Base-by-base conservation (phyloP, 1,284 basidiomycete genomes). In the Agroathelia rolfsii region DNA sequence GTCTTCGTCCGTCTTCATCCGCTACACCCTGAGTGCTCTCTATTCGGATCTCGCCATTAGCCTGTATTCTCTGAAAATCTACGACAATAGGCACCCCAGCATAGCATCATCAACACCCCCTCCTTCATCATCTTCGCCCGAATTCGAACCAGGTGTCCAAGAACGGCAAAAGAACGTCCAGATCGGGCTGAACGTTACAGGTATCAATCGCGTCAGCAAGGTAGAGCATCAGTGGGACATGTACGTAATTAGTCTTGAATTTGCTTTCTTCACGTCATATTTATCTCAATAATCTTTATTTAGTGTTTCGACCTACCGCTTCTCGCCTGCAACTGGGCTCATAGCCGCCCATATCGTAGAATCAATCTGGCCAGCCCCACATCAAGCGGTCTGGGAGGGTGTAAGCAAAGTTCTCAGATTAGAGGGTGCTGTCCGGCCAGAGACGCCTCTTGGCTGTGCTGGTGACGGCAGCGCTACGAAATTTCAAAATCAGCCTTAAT, bases 281-380 rank as follows among this genome's bases (percentile, higher is more conserved):
- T 36, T 14, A 19, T 34, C 17, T 44, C 27, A 4, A 18, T 0
- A 10, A 42, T n/a, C 24, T 32, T 16, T 18, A 6, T 36, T 3
- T 51, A 84, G 81, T 22, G 66, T 71, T 42, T 79, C 74, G 34
- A 82, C 76, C n/a, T 86, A 86, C 50, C 59, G 59, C 0, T 84
- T 85, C 49, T 81, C 78, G 1, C 76, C 77, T 0, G 37, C 51
- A 6, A 69, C 69, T 0, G 83, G 79, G 2, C 62, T 74, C 24
- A 75, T 86, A 34, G 50, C 69, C 25, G 44, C 62, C 28, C 82
- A 86, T 46, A 63, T 60, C 22, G 59, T 85, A 24, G 67, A 84
- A 47, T 75, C 74, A 7, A 85, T 85, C 31, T 66, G 76, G 32
- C 82, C 82, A 0, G 76, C 74, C 2, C 82, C 82, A 3, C 77